Base-by-base conservation (phyloP, 805 yeast species). In the Candida sakaeoensis region DNA sequence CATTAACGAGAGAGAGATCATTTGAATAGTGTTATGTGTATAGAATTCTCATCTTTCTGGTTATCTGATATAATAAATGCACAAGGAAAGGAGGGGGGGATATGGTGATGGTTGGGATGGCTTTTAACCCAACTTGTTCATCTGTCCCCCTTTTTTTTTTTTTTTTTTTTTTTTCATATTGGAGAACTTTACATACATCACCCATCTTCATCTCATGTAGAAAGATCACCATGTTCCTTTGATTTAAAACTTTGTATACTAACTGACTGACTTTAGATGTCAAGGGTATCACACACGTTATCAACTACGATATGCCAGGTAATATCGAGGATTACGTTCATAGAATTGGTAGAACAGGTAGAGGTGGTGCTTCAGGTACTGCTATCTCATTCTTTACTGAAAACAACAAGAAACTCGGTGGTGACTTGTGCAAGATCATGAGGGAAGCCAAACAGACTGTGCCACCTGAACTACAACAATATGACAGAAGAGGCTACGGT, bases 311-410 rank as follows among this genome's bases (percentile, higher is more conserved):
- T 67, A 91, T 91, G 90, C 98, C 99, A 60, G 89, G 87, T 68
- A 91, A 91, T 71, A 87, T 90, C 61, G 99, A 93, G 75, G 98
- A 93, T 72, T 91, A 91, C 65, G 97, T 91, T 48, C 99, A 91
- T 68, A 82, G 99, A 74, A 93, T 91, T 60, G 99, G 99, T 68
- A 90, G 97, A 80, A 90, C 99, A 50, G 99, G 99, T 65, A 88
- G 99, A 79, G 99, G 97, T 52, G 98, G 98, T 65, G 82, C 89
- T 47, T 75, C 76, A 47, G 99, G 99, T 77, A 90, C 93, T 47
- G 97, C 99, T 41, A 79, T 89, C 51, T 87, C 98, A 7, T 80
- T 91, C 65, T 93, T 93, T 78, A 88, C 97, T 44, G 85, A 80
- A 49, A 90, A 75, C 50, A 87, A 89, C 74, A 72, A 87, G 54